Conservation (phyloP, 192 early-diverging fungal species). For the Coemansia sp. region DNA sequence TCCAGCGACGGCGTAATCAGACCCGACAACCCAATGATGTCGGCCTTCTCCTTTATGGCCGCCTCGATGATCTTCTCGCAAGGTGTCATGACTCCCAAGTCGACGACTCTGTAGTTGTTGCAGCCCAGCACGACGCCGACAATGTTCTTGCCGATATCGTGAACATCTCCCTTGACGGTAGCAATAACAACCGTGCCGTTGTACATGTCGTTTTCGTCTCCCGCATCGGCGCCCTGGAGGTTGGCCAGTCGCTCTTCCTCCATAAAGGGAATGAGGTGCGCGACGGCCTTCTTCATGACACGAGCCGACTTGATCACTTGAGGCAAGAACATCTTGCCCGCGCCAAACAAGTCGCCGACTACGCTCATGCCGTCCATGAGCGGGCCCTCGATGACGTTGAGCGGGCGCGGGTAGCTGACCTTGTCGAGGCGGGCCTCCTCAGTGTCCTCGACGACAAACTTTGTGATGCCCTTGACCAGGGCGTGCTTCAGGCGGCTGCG, state of each 20-base stretch:
- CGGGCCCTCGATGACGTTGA: constrained; percentile 96
- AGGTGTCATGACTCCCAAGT: constrained; percentile 93
- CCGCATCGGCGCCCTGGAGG: constrained; percentile 55
- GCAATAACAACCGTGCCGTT: constrained; percentile 90
- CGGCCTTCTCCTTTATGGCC: constrained; percentile 84
- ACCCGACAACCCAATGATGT: constrained; percentile 90
- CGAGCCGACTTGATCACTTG: constrained; percentile 96
- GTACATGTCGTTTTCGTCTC: constrained; percentile 70
- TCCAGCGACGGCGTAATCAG: constrained; percentile 94
- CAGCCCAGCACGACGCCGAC: constrained; percentile 94
- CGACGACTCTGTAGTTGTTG: constrained; percentile 95
- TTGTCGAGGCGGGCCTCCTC: constrained; percentile 85
- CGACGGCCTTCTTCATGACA: constrained; percentile 98
- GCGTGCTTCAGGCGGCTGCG: constrained; percentile 75
- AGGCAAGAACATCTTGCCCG: constrained; percentile 97
- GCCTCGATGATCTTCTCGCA: constrained; percentile 90
- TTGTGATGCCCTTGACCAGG: constrained; percentile 92
- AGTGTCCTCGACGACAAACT: constrained; percentile 88
- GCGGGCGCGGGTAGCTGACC: constrained; percentile 75
- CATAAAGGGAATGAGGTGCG: constrained; percentile 93
- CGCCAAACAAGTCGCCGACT: constrained; percentile 93
- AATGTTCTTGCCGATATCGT: constrained; percentile 99
- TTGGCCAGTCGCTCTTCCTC: constrained; percentile 81
- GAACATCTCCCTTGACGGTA: constrained; percentile 96
- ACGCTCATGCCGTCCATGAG: constrained; percentile 93